Evolutionary conservation across 352 stramenopile genomes (phyloP).

Genomic region (Phytophthora vignae): DNA sequence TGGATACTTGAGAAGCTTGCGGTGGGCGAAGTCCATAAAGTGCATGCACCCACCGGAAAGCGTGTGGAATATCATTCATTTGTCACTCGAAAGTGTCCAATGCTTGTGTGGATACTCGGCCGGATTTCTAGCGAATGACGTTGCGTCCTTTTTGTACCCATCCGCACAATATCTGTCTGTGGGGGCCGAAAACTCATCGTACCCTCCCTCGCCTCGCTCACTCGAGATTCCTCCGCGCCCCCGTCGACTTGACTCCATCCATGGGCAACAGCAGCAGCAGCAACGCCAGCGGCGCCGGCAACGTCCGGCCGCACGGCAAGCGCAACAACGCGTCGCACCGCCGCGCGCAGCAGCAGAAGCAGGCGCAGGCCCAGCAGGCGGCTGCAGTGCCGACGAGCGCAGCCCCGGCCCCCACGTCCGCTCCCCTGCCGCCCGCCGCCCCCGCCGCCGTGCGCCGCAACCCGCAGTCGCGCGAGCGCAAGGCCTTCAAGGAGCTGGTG

Average conservation of each 20-base stretch:
- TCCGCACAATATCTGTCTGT: not conserved
- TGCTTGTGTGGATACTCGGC: too few species aligned
- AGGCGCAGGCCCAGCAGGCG: constrained; percentile 24
- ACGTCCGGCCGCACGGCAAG: constrained; percentile 48
- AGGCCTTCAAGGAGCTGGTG: constrained; percentile 79
- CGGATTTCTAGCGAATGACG: too few species aligned
- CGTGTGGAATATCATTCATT: too few species aligned
- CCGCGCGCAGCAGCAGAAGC: constrained; percentile 51
- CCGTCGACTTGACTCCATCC: not conserved
- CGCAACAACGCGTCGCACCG: constrained; percentile 55
- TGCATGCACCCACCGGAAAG: too few species aligned
- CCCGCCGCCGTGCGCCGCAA: constrained; percentile 42
- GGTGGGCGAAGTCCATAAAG: too few species aligned
- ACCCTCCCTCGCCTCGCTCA: not conserved
- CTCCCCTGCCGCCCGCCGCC: constrained; percentile 34
- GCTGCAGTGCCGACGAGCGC: constrained; percentile 10
- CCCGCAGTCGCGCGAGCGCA: constrained; percentile 60
- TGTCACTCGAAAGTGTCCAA: too few species aligned
- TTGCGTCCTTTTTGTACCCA: constrained; percentile 24
- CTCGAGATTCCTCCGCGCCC: constrained; percentile 23
- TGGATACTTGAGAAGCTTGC: too few species aligned
- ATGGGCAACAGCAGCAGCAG: constrained; percentile 80
- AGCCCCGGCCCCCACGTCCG: constrained; percentile 19
- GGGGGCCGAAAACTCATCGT: too few species aligned
- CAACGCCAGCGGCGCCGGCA: constrained; percentile 43